Percentiles rank a stretch among this genome's conserved stretches.
These are phyloP conservation scores for Cyclaneusma minus DNA, from an alignment of 2,329 filamentous ascomycete species.

Conservation along the genomic window DNA sequence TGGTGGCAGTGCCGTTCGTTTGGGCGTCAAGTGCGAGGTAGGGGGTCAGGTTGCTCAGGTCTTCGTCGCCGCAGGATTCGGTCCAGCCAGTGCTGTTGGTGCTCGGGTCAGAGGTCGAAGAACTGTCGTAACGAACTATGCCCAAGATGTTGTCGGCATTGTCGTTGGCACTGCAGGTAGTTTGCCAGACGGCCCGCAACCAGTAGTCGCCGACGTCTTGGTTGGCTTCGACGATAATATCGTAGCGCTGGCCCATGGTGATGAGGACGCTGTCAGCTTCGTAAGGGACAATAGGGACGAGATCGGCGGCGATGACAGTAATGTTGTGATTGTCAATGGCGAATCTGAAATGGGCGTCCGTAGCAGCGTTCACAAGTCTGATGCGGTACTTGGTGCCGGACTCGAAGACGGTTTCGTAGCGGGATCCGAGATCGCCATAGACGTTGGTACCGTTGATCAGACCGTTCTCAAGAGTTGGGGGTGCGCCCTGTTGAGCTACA, in stretches of 20 bases:
- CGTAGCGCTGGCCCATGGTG: conserved; percentile 25
- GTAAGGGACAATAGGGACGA: conserved; percentile 40
- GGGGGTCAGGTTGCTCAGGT: conserved; percentile 13
- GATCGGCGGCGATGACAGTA: conserved; percentile 38
- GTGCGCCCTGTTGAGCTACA: conserved; percentile 9
- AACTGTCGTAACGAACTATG: conserved; percentile 33
- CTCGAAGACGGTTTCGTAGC: conserved; percentile 16
- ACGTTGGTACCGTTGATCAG: conserved; percentile 18
- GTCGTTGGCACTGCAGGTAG: conserved; percentile 38
- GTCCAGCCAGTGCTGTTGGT: conserved; percentile 11
- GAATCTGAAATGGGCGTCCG: conserved; percentile 28
- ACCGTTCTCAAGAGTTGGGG: conserved; percentile 12
- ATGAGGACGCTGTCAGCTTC: conserved; percentile 26
- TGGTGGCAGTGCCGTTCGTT: conserved; percentile 4
- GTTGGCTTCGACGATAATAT: conserved; percentile 23
- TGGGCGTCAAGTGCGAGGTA: conserved; percentile 12
- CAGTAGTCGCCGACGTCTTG: conserved; percentile 12
- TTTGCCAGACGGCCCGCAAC: conserved; percentile 21
- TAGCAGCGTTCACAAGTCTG: conserved; percentile 27
- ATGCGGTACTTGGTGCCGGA: conserved; percentile 25
- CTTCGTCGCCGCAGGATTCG: conserved; percentile 16
- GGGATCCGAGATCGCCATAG: conserved; percentile 11
- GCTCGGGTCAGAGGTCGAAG: conserved; percentile 21
- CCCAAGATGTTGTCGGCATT: conserved; percentile 32
- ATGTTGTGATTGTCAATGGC: conserved; percentile 37